These are phyloP conservation scores for Metschnikowia hibisci DNA, from an alignment of 805 yeast species.

Conservation along the genomic window DNA sequence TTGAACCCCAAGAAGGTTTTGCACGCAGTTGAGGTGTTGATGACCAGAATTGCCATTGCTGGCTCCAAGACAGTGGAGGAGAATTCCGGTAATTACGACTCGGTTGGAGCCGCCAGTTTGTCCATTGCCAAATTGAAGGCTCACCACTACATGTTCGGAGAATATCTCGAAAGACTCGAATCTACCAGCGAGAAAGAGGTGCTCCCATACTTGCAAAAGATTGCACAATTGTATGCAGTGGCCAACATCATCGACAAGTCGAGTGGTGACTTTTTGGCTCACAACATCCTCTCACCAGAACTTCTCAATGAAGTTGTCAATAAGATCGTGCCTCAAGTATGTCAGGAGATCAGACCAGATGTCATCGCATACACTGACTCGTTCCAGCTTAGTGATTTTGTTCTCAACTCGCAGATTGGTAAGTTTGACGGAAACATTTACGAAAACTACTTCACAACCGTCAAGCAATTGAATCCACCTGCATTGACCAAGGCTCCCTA, in stretches of 20 bases:
- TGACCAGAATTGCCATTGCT: slow-evolving; percentile 18
- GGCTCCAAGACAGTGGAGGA: slow-evolving; percentile 17
- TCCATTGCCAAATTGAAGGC: slow-evolving; percentile 21
- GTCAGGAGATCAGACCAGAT: slow-evolving; percentile 18
- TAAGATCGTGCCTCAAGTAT: slow-evolving; percentile 15
- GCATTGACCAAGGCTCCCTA: slow-evolving; percentile 19
- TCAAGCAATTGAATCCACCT: slow-evolving; percentile 18
- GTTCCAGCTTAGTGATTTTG: slow-evolving; percentile 19
- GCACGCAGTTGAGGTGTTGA: slow-evolving; percentile 18
- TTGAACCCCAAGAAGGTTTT: slow-evolving; percentile 13
- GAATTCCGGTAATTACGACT: slow-evolving; percentile 17
- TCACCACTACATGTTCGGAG: slow-evolving; percentile 18
- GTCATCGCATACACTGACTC: slow-evolving; percentile 19
- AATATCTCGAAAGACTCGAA: slow-evolving; percentile 11
- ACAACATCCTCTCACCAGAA: slow-evolving; percentile 15
- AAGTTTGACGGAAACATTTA: slow-evolving; percentile 19
- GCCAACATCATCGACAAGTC: slow-evolving; percentile 19
- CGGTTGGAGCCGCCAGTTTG: slow-evolving; percentile 19
- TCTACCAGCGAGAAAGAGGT: slow-evolving; percentile 13
- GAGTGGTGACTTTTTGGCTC: slow-evolving; percentile 17
- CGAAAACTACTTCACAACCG: slow-evolving; percentile 20
- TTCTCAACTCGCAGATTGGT: slow-evolving; percentile 18
- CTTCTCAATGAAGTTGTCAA: slow-evolving; percentile 17
- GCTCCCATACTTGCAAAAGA: slow-evolving; percentile 13
- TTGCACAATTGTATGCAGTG: slow-evolving; percentile 19